Conservation (phyloP, 495 filamentous ascomycete species). For the Trichoderma virens region DNA sequence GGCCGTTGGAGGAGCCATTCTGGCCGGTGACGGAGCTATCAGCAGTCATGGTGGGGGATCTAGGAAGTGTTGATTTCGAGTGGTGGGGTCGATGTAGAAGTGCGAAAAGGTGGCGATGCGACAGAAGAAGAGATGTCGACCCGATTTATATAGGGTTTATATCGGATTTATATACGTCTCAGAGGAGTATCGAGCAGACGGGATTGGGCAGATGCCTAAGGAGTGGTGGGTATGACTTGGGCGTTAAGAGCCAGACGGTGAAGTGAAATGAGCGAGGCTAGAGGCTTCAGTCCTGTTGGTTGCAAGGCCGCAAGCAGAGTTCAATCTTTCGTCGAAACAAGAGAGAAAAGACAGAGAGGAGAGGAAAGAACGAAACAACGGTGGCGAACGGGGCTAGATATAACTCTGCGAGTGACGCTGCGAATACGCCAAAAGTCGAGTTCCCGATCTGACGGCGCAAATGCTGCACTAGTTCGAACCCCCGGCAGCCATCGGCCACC, state of each 20-base stretch:
- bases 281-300: not conserved
- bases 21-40: slow-evolving; percentile 29
- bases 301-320: not conserved
- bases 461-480: not conserved
- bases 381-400: not conserved
- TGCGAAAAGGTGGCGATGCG: no score
- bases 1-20: slow-evolving; percentile 17
- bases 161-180: no score
- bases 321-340: not conserved
- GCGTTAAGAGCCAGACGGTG: not conserved
- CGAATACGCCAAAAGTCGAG: not conserved
- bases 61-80: not conserved
- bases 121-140: no score
- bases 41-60: slow-evolving; percentile 30
- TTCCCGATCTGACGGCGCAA: not conserved
- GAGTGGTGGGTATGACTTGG: not conserved
- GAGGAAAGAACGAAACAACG: not conserved
- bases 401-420: not conserved
- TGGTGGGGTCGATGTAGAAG: not conserved
- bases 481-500: slow-evolving; percentile 6
- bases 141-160: no score
- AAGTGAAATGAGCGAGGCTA: not conserved
- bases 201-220: no score
- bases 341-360: not conserved
- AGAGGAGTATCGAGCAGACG: no score